These are phyloP conservation scores for Volvox reticuliferus DNA, from an alignment of 139 green algal species.

Conservation along the genomic window DNA sequence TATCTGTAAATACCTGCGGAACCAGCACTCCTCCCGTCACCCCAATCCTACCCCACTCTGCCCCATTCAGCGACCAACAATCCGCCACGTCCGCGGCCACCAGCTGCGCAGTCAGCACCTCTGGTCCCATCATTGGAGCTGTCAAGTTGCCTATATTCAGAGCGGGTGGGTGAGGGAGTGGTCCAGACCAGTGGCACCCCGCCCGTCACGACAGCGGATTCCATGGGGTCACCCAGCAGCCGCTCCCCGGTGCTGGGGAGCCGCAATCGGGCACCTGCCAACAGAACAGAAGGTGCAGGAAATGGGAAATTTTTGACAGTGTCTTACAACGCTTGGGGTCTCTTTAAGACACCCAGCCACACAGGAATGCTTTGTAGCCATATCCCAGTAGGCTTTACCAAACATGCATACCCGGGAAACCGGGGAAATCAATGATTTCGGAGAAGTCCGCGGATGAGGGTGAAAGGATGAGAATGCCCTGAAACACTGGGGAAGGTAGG, in stretches of 20 bases:
- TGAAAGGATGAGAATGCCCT: too few relatives aligned
- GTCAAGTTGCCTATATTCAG: neutral
- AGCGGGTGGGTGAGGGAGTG: neutral
- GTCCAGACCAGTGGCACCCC: slow-evolving; percentile 14
- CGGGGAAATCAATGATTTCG: too few relatives aligned
- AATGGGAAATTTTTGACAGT: too few relatives aligned
- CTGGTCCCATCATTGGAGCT: neutral
- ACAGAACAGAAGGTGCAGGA: neutral
- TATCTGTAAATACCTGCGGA: too few relatives aligned
- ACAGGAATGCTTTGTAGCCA: too few relatives aligned
- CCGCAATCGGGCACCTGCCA: neutral
- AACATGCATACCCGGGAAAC: too few relatives aligned
- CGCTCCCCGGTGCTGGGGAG: neutral
- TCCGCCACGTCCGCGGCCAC: neutral
- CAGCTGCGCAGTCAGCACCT: slow-evolving; percentile 5
- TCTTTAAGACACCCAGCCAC: too few relatives aligned
- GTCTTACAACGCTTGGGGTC: too few relatives aligned
- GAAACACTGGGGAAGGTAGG: too few relatives aligned
- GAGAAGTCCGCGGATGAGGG: too few relatives aligned
- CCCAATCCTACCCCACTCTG: too few relatives aligned
- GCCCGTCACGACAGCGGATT: neutral
- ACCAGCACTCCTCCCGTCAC: neutral
- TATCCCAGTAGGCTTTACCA: too few relatives aligned
- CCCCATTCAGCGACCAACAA: neutral
- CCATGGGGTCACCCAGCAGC: neutral